Evolutionary conservation across 495 filamentous ascomycete species (phyloP), one percentile per base, ranked within the genome.

Genomic region (Xylaria venustula): DNA sequence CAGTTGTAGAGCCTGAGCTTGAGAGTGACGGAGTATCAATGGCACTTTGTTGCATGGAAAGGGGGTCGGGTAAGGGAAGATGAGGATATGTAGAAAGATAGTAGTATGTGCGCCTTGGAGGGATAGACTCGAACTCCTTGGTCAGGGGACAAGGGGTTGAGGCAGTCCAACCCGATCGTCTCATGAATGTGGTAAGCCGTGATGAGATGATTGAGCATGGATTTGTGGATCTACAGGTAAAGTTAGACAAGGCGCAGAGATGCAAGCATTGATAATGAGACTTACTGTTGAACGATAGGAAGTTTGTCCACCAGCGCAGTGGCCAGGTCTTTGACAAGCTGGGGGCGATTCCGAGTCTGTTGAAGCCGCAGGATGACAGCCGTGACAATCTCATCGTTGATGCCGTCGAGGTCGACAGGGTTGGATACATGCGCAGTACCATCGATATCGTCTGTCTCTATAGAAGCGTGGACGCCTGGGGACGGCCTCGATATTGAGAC

Each of bases 91-190:
- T 96, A 37, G 91, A 94, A 50, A 98, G 85, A 75, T 90, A 97
- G 73, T 93, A 98, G 76, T 96, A 98, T 54, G 96, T 92, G 76
- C 94, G 91, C 68, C 91, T 89, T 23, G 94, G 94, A 68, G 98
- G 93, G 37, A 93, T 88, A 28, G 90, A 86, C 68, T 96, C 88
- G 57, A 97, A 86, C 76, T 95, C 91, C 75, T 98, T 98, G 40
- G 88, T 90, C 47, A 98, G 72, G 4, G 96, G 92, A 72, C 94
- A 98, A 3, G 90, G 91, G 42, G 90, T 78, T 20, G 88, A 75
- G 20, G 90, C 86, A 1, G 87, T 88, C 92, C 92, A 97, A 64
- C 76, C 75, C 23, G 89, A 74, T 60, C 94, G 90, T 78, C 93
- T 92, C 65, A 97, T 83, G 79, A 96, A 98, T 47, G 87, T 81